Conservation (phyloP, 768 basidiomycete genomes). For the Mycena polygramma region DNA sequence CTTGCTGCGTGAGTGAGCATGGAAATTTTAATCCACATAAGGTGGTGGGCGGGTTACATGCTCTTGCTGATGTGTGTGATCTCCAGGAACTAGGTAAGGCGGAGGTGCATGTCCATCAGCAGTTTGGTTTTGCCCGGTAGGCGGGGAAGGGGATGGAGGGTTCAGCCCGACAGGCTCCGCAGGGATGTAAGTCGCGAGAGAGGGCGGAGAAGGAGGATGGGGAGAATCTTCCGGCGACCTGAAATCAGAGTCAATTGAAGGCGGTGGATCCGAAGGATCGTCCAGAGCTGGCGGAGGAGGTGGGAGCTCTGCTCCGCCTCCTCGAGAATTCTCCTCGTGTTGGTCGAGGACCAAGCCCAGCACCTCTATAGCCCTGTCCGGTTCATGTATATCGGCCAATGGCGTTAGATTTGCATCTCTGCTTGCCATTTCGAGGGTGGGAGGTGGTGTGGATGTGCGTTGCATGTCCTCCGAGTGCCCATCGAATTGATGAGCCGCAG, state of each 20-base stretch:
- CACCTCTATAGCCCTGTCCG: slow-evolving; percentile 67
- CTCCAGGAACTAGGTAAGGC: slow-evolving; percentile 76
- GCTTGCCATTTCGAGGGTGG: slow-evolving; percentile 81
- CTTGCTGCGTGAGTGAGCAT: neutral
- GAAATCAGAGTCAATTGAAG: slow-evolving; percentile 88
- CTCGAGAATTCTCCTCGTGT: slow-evolving; percentile 52
- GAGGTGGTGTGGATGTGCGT: slow-evolving; percentile 77
- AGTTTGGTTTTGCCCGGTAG: slow-evolving; percentile 50
- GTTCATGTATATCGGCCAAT: slow-evolving; percentile 69
- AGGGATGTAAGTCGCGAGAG: slow-evolving; percentile 45
- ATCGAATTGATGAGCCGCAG: slow-evolving; percentile 80
- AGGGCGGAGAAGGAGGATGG: slow-evolving; percentile 50
- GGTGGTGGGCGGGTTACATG: slow-evolving; percentile 71
- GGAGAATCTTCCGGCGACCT: slow-evolving; percentile 62
- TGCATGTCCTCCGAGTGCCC: slow-evolving; percentile 81
- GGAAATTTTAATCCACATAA: slow-evolving; percentile 63
- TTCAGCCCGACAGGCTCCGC: slow-evolving; percentile 49
- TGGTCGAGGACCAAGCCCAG: slow-evolving; percentile 72
- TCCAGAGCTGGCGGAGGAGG: slow-evolving; percentile 89
- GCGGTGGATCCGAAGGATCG: slow-evolving; percentile 90
- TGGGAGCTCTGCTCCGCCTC: slow-evolving; percentile 62
- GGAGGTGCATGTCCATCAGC: slow-evolving; percentile 78
- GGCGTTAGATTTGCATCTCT: slow-evolving; percentile 78
- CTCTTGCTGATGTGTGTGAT: slow-evolving; percentile 60
- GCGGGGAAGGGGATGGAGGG: slow-evolving; percentile 49